Percentiles rank a stretch among this genome's conserved stretches.
phyloP scores from a whole-genome alignment of 495 filamentous ascomycete species.

The Neurospora tetrasperma region DNA sequence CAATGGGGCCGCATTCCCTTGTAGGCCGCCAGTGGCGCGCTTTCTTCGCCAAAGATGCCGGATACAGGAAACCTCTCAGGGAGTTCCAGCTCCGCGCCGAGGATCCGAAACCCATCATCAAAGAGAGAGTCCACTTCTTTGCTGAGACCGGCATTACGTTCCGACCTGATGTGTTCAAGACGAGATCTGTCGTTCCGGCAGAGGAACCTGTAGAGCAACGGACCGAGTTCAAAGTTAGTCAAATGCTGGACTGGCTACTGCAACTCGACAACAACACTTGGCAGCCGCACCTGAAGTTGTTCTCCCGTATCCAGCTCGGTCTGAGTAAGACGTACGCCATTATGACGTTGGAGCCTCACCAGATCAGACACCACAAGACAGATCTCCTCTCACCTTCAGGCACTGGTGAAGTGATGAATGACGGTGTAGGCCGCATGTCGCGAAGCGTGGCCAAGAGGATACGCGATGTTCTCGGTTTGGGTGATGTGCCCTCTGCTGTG shows the following conservation, averaged over 20 bases:
- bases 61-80: conserved; percentile 26
- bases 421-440: conserved; percentile 70
- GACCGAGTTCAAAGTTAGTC: conserved; percentile 18
- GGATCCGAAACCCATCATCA: conserved; percentile 19
- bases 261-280: conserved; percentile 25
- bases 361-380: conserved; percentile 22
- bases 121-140: conserved; percentile 36
- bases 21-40: conserved; percentile 36
- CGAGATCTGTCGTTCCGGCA: background rate
- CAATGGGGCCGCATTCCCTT: conserved; percentile 23
- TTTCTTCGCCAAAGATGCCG: conserved; percentile 32
- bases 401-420: conserved; percentile 57
- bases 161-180: background rate
- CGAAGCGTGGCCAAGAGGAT: conserved; percentile 49
- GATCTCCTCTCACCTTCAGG: conserved; percentile 27
- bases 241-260: conserved; percentile 36
- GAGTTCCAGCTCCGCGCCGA: conserved; percentile 27
- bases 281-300: conserved; percentile 28
- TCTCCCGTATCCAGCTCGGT: conserved; percentile 36
- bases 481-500: conserved; percentile 57
- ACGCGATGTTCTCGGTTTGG: conserved; percentile 46
- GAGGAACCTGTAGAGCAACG: conserved; percentile 16
- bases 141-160: conserved; percentile 33
- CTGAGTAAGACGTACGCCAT: conserved; percentile 34
- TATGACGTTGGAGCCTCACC: conserved; percentile 22